Evolutionary conservation across 306 rosid genomes (phyloP), one percentile per base, ranked within the genome.

Genomic region (Dalbergia cultrata): DNA sequence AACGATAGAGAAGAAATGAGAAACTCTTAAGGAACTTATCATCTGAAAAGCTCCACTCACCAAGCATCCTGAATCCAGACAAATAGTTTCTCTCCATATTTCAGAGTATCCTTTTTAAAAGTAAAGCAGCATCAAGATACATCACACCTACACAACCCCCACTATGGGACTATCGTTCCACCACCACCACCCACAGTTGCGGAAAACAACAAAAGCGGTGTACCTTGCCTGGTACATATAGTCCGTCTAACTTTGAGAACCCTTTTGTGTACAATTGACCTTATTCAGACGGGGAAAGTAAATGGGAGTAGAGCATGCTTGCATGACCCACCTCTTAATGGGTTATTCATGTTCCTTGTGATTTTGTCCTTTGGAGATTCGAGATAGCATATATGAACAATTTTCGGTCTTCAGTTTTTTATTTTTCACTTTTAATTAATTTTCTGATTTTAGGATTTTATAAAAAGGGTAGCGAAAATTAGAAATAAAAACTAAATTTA

Each of bases 291-390:
- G 52, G 35, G n/a, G 60, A 59, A 70, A 70, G 61, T 41, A 65
- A 65, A 66, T 81, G 75, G 80, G 34, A 56, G 45, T 66, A 66
- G 57, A 80, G 43, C 62, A 73, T 74, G 74, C 74, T 67, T 64
- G 31, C 74, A 41, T 72, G 74, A 12, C 84, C 80, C 84, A 81
- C 75, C 67, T 66, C 14, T 3, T 72, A 72, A 81, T 74, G 80
- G 62, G 63, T n/a, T 56, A 9, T 57, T 8, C 43, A 9, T 66
- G 44, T 65, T 74, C 8, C 16, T 56, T 80, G 18, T 33, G 7
- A 39, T 64, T 52, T 71, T 72, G 47, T 63, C 66, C 62, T 67
- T 61, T 22, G 5, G 5, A 59, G 69, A 78, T 73, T 56, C 43
- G 14, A 72, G 21, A 13, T 19, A 9, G 41, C 34, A 19, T 73